Evolutionary conservation across 345 rosid species (phyloP).

Genomic region (Salix dunnii): DNA sequence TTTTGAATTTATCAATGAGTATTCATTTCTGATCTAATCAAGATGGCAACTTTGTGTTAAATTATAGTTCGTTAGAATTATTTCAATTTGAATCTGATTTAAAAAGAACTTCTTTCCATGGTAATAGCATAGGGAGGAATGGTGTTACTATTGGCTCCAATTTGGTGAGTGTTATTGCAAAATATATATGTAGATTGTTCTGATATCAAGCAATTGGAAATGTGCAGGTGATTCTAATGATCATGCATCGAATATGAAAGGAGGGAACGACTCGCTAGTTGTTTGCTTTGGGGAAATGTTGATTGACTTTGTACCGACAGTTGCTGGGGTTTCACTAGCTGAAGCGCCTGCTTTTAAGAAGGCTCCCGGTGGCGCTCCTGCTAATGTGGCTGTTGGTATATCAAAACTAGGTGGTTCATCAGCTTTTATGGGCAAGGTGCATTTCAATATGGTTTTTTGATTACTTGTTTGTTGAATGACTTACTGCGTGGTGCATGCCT

Average conservation of each 20-base stretch:
- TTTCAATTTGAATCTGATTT: background rate
- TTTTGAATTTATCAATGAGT: background rate
- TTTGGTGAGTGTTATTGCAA: background rate
- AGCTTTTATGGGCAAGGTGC: constrained; percentile 95
- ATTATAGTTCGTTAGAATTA: background rate
- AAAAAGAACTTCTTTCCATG: background rate
- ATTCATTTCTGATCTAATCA: background rate
- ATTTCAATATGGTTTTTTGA: constrained; percentile 5
- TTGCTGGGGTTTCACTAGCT: constrained; percentile 80
- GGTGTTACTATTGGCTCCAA: background rate
- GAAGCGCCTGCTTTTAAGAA: constrained; percentile 96
- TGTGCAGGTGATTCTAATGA: constrained; percentile 16
- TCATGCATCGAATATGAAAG: constrained; percentile 3
- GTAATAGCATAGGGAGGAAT: background rate
- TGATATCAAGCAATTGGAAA: background rate
- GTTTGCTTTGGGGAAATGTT: constrained; percentile 94
- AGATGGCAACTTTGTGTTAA: background rate
- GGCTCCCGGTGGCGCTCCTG: constrained; percentile 99
- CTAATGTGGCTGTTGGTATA: constrained; percentile 92
- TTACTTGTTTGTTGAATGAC: background rate
- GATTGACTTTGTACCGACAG: constrained; percentile 94
- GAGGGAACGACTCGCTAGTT: constrained; percentile 36
- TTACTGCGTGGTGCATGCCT: background rate
- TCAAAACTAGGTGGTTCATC: constrained; percentile 90
- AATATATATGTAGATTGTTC: background rate